Conservation (phyloP, 2,329 filamentous ascomycete species). For the Colletotrichum sp. region DNA sequence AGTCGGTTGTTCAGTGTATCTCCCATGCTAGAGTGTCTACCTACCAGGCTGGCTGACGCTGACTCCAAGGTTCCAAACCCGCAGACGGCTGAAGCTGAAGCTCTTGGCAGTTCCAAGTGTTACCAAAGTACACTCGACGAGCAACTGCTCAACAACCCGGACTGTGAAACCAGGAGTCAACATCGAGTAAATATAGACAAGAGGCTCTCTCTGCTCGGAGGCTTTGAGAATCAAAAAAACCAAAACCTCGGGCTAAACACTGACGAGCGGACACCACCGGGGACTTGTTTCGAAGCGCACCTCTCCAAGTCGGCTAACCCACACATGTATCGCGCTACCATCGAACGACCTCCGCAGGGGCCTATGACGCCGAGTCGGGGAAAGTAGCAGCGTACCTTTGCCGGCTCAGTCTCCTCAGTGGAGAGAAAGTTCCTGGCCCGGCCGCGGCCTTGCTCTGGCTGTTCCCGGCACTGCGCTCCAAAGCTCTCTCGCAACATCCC, state of each 20-base stretch:
- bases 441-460: conserved; percentile 10
- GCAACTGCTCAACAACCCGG: not conserved
- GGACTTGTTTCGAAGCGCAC: not conserved
- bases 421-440: conserved; percentile 15
- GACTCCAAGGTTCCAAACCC: not conserved
- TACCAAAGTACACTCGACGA: not conserved
- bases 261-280: conserved; percentile 1
- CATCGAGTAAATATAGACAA: not conserved
- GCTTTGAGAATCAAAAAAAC: not conserved
- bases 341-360: conserved; percentile 13
- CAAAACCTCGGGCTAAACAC: not conserved
- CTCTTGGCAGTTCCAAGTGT: not conserved
- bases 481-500: not conserved
- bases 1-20: not conserved
- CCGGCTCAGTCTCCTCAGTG: conserved; percentile 6
- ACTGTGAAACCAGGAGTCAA: not conserved
- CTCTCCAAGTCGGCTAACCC: not conserved
- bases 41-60: not conserved
- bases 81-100: not conserved
- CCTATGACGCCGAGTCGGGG: conserved; percentile 17
- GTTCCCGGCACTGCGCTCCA: conserved; percentile 14
- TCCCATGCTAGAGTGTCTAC: not conserved
- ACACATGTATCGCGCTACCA: conserved; percentile 15
- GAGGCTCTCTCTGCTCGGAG: not conserved
- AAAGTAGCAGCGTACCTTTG: conserved; percentile 14